These are phyloP conservation scores for Penicillium sp. DNA, from an alignment of 2,329 filamentous ascomycete genomes.

Conservation along the genomic window DNA sequence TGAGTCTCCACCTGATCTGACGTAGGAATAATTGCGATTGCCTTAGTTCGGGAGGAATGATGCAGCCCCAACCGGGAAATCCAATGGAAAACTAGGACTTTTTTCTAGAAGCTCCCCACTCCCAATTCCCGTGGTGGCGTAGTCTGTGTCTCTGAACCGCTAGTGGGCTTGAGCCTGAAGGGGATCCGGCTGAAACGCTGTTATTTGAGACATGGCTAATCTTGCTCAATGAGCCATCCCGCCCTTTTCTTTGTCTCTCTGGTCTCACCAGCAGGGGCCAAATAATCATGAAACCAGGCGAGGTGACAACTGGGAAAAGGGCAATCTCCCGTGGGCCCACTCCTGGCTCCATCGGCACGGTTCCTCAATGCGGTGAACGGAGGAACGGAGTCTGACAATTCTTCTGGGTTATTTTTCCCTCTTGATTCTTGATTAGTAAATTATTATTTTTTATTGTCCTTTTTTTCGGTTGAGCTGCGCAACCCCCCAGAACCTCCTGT, in stretches of 20 bases:
- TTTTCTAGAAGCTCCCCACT: slow-evolving; percentile 30
- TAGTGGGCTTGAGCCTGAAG: slow-evolving; percentile 6
- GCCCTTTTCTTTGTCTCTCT: neutral
- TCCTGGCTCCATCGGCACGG: slow-evolving; percentile 20
- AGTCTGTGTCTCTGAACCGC: slow-evolving; percentile 11
- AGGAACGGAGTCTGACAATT: slow-evolving; percentile 3
- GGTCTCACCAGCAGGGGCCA: slow-evolving; percentile 7
- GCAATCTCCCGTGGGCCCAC: slow-evolving; percentile 29
- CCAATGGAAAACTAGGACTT: slow-evolving; percentile 19
- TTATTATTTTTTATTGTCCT: slow-evolving; percentile 2
- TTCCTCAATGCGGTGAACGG: slow-evolving; percentile 23
- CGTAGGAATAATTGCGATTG: slow-evolving; percentile 25
- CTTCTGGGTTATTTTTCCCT: neutral
- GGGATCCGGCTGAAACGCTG: neutral
- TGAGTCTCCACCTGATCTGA: slow-evolving; percentile 30
- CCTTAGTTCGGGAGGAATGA: slow-evolving; percentile 17
- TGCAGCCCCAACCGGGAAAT: slow-evolving; percentile 23
- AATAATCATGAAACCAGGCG: slow-evolving; percentile 26
- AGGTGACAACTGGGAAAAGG: slow-evolving; percentile 24
- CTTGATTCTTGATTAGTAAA: slow-evolving; percentile 1
- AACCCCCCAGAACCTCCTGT: neutral
- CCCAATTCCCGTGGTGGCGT: slow-evolving; percentile 12
- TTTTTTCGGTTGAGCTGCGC: slow-evolving; percentile 1
- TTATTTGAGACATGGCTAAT: slow-evolving; percentile 6
- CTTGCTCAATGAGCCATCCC: neutral